These are phyloP conservation scores for Phytophthora melonis DNA, from an alignment of 352 stramenopile genomes.

Conservation along the genomic window DNA sequence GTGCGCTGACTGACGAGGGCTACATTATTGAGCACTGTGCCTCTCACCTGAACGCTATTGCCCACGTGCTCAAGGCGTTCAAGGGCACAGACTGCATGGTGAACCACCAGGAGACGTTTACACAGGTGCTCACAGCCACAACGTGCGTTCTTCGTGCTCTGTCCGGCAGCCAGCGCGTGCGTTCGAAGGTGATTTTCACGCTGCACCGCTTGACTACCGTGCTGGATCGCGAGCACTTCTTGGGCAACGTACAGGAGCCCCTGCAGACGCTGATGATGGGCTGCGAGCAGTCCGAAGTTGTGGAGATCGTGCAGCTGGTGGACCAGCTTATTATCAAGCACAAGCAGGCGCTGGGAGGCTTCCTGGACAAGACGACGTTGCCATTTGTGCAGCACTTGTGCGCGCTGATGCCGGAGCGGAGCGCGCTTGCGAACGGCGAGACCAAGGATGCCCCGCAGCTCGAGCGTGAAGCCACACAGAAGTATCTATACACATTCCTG, in stretches of 20 bases:
- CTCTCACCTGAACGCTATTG: slow-evolving; percentile 79
- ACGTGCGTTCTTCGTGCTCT: slow-evolving; percentile 69
- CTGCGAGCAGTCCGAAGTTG: slow-evolving; percentile 68
- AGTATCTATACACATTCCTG: slow-evolving; percentile 86
- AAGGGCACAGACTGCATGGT: slow-evolving; percentile 76
- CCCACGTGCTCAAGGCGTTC: slow-evolving; percentile 86
- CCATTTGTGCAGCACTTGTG: slow-evolving; percentile 82
- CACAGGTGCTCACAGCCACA: slow-evolving; percentile 70
- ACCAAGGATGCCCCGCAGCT: slow-evolving; percentile 80
- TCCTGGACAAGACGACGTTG: slow-evolving; percentile 74
- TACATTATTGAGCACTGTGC: slow-evolving; percentile 61
- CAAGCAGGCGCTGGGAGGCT: slow-evolving; percentile 71
- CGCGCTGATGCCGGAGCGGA: slow-evolving; percentile 68
- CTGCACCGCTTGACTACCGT: slow-evolving; percentile 82
- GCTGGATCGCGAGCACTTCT: slow-evolving; percentile 75
- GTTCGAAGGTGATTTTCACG: slow-evolving; percentile 85
- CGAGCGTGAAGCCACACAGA: slow-evolving; percentile 82
- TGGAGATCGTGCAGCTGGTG: slow-evolving; percentile 86
- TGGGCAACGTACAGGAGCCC: slow-evolving; percentile 66
- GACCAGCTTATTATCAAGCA: slow-evolving; percentile 91
- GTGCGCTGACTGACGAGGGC: slow-evolving; percentile 46
- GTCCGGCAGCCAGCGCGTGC: slow-evolving; percentile 55
- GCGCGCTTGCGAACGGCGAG: slow-evolving; percentile 50
- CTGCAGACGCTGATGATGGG: slow-evolving; percentile 71
- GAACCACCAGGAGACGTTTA: slow-evolving; percentile 83